Evolutionary conservation across 2,329 filamentous ascomycete genomes (phyloP), one percentile per base, ranked within the genome.

Genomic region (Aureobasidium pullulans): DNA sequence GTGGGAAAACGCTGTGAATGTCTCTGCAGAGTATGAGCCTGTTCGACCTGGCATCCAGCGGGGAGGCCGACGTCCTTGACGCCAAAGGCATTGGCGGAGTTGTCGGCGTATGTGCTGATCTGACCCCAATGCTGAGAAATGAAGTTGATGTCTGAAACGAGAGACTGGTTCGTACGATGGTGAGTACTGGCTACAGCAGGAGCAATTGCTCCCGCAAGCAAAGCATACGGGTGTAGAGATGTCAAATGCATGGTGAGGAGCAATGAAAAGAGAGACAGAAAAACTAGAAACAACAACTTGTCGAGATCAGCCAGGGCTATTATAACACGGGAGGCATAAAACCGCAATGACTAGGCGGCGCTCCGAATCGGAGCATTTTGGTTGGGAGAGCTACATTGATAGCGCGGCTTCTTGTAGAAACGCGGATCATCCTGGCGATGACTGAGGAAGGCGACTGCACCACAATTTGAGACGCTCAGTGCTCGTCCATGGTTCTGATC

Each of bases 1-100:
- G 75, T 79, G 3, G 79, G 78, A 44, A 81, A 82, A 28, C 81
- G 75, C 61, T 83, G 72, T 0, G 79, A 78, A 67, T 84, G 81
- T 31, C 81, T 75, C 65, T 83, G 80, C 15, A 84, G 72, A 6
- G 76, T 71, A 63, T 82, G 80, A 0, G 73, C 79, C 66, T 82
- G 79, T 60, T 80, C 77, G 58, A 83, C 70, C 66, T 82, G 79
- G 68, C 81, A 84, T n/a, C 79, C 79, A 48, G 75, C 70, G 0
- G 81, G 81, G 7, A 79, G 66, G 4, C 77, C 77, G 32, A 77
- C 72, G 57, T 77, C 70, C 4, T 72, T 61, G 13, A 83, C 75
- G 34, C 79, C 80, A 62, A 81, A 81, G 54, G 69, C 66, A 54
- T 71, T 62, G 16, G 75, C 75, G 2, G 70, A 63, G 59, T 80